phyloP scores from a whole-genome alignment of 306 rosid genomes.

The Aeschynomene evenia region DNA sequence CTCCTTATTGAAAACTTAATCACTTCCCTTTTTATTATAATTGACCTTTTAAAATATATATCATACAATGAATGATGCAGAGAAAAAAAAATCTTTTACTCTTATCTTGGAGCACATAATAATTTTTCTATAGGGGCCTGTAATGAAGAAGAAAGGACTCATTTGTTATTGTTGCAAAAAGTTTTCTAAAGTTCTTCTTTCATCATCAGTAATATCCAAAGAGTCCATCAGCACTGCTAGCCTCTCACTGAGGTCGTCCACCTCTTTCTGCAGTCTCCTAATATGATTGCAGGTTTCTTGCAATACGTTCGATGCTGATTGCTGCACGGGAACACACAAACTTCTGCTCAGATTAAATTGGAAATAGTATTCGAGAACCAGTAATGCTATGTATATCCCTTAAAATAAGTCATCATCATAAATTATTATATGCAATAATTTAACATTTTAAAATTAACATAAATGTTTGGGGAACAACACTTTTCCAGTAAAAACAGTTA shows the following conservation, averaged over 20 bases:
- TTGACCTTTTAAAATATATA: no score
- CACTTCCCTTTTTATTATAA: no score
- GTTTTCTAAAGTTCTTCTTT: constrained; percentile 32
- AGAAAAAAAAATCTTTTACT: no score
- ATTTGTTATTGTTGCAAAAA: constrained; percentile 26
- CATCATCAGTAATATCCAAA: constrained; percentile 36
- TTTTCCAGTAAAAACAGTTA: no score
- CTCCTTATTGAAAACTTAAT: no score
- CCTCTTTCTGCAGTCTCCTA: constrained; percentile 45
- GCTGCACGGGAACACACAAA: constrained; percentile 27
- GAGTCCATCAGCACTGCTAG: constrained; percentile 40
- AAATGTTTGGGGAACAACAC: no score
- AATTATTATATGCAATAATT: no score
- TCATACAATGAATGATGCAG: no score
- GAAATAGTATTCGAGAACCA: background rate
- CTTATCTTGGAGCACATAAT: no score
- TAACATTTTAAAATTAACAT: no score
- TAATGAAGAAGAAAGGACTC: background rate
- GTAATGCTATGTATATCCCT: no score
- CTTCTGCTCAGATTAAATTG: background rate
- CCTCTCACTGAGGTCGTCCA: constrained; percentile 41
- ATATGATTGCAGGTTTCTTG: constrained; percentile 41
- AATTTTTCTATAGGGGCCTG: background rate
- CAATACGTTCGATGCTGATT: constrained; percentile 35
- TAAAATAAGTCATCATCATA: no score